phyloP scores from a whole-genome alignment of 1,284 basidiomycete genomes.

The Marasmius fiardii region DNA sequence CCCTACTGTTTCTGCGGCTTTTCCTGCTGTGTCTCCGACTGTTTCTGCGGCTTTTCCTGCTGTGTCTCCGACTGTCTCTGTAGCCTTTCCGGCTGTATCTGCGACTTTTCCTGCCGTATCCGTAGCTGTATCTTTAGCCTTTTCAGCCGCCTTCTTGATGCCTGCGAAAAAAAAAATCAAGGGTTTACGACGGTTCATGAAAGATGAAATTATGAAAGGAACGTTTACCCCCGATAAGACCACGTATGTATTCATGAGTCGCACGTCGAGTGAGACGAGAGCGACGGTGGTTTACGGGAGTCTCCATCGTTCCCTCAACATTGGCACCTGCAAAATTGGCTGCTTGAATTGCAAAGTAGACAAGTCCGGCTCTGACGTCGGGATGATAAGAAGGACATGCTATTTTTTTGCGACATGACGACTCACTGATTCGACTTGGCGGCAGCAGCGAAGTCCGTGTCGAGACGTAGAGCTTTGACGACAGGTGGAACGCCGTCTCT shows the following conservation, averaged over 20 bases:
- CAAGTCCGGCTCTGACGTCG: conserved; percentile 26
- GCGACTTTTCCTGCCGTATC: no score
- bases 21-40: not conserved
- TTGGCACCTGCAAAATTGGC: conserved; percentile 22
- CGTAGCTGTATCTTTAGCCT: no score
- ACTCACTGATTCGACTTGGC: conserved; percentile 26
- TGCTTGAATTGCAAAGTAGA: conserved; percentile 25
- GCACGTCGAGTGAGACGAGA: not conserved
- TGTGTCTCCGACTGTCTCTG: no score
- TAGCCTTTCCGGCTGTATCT: no score
- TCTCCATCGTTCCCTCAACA: conserved; percentile 15
- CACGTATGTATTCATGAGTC: not conserved
- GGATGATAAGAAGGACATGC: not conserved
- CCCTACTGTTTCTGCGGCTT: no score
- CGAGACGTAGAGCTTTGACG: conserved; percentile 40
- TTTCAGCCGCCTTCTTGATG: no score
- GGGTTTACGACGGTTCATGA: not conserved
- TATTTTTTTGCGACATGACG: no score
- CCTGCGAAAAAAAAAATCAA: no score
- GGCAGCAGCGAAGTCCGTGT: conserved; percentile 37
- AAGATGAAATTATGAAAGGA: not conserved
- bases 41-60: not conserved
- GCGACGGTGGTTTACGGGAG: conserved; percentile 29
- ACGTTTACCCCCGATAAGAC: not conserved
- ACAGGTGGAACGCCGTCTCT: conserved; percentile 25